phyloP scores from a whole-genome alignment of 768 basidiomycete species.

The Suillus variegatus region DNA sequence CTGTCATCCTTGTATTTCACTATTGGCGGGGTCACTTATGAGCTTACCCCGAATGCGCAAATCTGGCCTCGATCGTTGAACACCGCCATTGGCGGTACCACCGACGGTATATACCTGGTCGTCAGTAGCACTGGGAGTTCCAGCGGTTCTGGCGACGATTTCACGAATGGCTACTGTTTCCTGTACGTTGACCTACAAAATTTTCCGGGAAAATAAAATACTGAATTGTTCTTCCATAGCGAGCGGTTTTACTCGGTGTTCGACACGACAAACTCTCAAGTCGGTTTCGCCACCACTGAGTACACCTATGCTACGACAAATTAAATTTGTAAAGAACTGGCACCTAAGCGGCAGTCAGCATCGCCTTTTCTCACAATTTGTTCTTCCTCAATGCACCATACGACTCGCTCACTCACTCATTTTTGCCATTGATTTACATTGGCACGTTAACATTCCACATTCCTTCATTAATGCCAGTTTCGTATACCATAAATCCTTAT shows the following conservation, averaged over 20 bases:
- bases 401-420: no score
- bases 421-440: no score
- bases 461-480: no score
- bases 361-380: no score
- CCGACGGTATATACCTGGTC: constrained; percentile 17
- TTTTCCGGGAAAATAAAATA: constrained; percentile 4
- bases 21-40: constrained; percentile 4
- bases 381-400: no score
- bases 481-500: no score
- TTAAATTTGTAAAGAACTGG: background rate
- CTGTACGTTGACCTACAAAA: constrained; percentile 2
- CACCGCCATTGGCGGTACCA: constrained; percentile 16
- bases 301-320: constrained; percentile 22
- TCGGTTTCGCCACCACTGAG: constrained; percentile 36
- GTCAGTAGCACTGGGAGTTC: constrained; percentile 3
- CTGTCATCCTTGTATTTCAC: constrained; percentile 9
- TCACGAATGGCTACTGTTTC: background rate
- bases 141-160: constrained; percentile 30
- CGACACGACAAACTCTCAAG: constrained; percentile 30
- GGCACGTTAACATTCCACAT: no score
- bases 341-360: no score
- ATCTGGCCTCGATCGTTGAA: constrained; percentile 25
- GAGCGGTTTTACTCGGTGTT: constrained; percentile 40
- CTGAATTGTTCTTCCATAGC: background rate
- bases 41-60: background rate